Percentiles rank a stretch among this genome's conserved stretches.
Evolutionary conservation across 2,329 filamentous ascomycete species (phyloP).

Genomic region (Ophiostoma triangulosporum): DNA sequence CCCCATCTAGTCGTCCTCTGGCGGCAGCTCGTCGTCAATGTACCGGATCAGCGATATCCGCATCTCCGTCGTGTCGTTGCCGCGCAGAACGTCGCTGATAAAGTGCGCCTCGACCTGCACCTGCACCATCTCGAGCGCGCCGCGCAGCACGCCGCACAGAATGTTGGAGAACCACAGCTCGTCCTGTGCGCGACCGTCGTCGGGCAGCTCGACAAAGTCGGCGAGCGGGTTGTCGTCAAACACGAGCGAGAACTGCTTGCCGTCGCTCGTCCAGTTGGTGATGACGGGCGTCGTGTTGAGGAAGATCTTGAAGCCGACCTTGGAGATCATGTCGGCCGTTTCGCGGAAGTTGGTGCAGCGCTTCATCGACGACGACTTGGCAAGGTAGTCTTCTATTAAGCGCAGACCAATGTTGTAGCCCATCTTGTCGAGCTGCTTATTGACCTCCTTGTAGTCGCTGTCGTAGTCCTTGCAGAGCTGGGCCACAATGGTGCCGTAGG

Average conservation of each 20-base stretch:
- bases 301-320: conserved; percentile 97
- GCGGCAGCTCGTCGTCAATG: conserved; percentile 94
- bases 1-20: conserved; percentile 64
- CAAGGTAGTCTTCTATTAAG: conserved; percentile 92
- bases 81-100: conserved; percentile 80
- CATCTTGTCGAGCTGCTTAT: conserved; percentile 97
- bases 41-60: conserved; percentile 81
- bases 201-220: conserved; percentile 93
- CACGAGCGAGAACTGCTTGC: conserved; percentile 88
- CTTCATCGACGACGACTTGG: conserved; percentile 81
- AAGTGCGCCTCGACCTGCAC: conserved; percentile 98
- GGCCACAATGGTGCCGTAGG: conserved; percentile 93
- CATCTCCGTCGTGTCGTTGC: conserved; percentile 96
- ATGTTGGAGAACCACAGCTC: conserved; percentile 99
- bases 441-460: conserved; percentile 85
- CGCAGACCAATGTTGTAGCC: conserved; percentile 96
- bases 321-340: conserved; percentile 92
- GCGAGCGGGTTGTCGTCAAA: conserved; percentile 96
- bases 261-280: conserved; percentile 91
- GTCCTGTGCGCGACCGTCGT: conserved; percentile 89
- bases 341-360: conserved; percentile 87
- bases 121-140: conserved; percentile 95
- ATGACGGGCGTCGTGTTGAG: conserved; percentile 89
- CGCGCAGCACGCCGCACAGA: conserved; percentile 80
- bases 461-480: conserved; percentile 96